A percentile compares a stretch with the other conserved stretches of the same genome.
Conservation (phyloP, 1,284 basidiomycete species). For the Ganoderma lucidum region DNA sequence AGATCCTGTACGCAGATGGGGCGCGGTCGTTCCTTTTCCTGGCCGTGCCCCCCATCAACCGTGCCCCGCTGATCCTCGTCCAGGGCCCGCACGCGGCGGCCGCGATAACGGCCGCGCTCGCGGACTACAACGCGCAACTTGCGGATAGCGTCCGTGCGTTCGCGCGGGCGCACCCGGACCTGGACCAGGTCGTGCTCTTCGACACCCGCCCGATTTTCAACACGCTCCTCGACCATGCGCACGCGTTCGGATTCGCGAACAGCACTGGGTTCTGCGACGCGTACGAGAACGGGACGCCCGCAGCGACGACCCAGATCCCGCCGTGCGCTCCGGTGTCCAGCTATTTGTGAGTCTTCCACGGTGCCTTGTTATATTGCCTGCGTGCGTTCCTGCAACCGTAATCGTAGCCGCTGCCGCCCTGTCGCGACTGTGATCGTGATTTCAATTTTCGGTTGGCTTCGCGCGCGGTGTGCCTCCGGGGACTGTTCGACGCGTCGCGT, state of each 20-base stretch:
- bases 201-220: slow-evolving; percentile 68
- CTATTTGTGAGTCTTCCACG: slow-evolving; percentile 61
- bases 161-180: slow-evolving; percentile 48
- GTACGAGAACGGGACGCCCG: slow-evolving; percentile 64
- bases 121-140: slow-evolving; percentile 61
- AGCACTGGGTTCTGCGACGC: slow-evolving; percentile 65
- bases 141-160: slow-evolving; percentile 49
- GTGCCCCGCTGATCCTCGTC: slow-evolving; percentile 60
- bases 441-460: not conserved
- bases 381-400: slow-evolving; percentile 5
- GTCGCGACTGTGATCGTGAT: not conserved
- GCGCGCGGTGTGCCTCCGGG: not conserved
- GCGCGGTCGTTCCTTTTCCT: slow-evolving; percentile 72
- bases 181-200: slow-evolving; percentile 56
- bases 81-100: slow-evolving; percentile 52
- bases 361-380: not conserved
- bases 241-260: slow-evolving; percentile 63
- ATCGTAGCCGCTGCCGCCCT: not conserved
- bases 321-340: slow-evolving; percentile 68
- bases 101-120: slow-evolving; percentile 50
- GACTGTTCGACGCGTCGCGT: not conserved
- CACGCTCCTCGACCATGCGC: slow-evolving; percentile 58
- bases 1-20: slow-evolving; percentile 59
- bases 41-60: slow-evolving; percentile 70
- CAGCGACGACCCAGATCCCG: slow-evolving; percentile 56